Conservation (phyloP, 2,329 filamentous ascomycete genomes). For the Colletotrichum lini region DNA sequence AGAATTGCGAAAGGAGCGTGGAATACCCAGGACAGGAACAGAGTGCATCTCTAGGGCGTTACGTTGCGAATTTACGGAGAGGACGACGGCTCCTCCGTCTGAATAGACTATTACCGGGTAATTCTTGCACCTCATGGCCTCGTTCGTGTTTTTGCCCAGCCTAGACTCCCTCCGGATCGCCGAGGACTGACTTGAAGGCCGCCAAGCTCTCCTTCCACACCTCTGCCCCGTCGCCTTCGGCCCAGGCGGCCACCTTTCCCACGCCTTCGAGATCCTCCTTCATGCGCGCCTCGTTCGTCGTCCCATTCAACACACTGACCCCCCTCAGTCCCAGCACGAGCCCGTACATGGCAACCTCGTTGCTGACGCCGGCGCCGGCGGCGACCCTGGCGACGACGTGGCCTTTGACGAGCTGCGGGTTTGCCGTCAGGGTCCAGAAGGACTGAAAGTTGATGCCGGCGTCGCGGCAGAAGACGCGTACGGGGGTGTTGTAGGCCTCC, state of each 20-base stretch:
- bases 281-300: slow-evolving; percentile 63
- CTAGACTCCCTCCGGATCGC: slow-evolving; percentile 33
- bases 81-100: not conserved
- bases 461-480: slow-evolving; percentile 68
- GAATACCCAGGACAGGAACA: slow-evolving; percentile 35
- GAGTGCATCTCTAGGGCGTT: slow-evolving; percentile 39
- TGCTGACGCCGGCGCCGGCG: slow-evolving; percentile 52
- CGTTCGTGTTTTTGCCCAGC: not conserved
- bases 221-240: slow-evolving; percentile 57
- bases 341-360: slow-evolving; percentile 61
- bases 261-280: slow-evolving; percentile 62
- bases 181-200: slow-evolving; percentile 59
- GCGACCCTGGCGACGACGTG: slow-evolving; percentile 67
- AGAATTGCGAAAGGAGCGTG: slow-evolving; percentile 3
- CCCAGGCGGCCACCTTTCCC: slow-evolving; percentile 58
- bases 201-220: slow-evolving; percentile 64
- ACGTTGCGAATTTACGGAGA: not conserved
- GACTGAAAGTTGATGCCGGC: slow-evolving; percentile 63
- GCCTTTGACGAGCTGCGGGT: slow-evolving; percentile 55
- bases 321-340: slow-evolving; percentile 63
- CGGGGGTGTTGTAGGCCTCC: slow-evolving; percentile 70
- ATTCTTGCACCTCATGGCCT: not conserved
- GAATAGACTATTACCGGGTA: slow-evolving; percentile 21
- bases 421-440: slow-evolving; percentile 69
- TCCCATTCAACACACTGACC: slow-evolving; percentile 62